These are phyloP conservation scores for Cercospora berteroae DNA, from an alignment of 2,329 filamentous ascomycete genomes.

Conservation along the genomic window DNA sequence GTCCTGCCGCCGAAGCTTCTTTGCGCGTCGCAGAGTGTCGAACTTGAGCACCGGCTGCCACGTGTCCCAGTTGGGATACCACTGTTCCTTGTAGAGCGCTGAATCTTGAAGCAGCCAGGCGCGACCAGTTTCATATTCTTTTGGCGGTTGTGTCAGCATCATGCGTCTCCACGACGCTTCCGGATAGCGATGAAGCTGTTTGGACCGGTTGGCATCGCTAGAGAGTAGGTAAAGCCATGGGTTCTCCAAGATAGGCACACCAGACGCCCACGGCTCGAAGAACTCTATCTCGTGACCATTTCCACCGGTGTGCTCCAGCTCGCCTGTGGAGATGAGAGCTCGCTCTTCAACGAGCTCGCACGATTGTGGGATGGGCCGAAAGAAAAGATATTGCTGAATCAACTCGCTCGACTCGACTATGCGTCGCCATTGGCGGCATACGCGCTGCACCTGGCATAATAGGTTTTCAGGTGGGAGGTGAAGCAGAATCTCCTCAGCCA, in stretches of 20 bases:
- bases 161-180: conserved; percentile 4
- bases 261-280: not conserved
- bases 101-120: not conserved
- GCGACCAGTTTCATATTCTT: not conserved
- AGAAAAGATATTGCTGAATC: conserved; percentile 6
- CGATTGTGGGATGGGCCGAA: not conserved
- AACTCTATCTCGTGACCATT: not conserved
- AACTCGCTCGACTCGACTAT: not conserved
- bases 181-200: not conserved
- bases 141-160: not conserved
- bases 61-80: not conserved
- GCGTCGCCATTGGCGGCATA: conserved; percentile 11
- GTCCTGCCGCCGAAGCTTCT: not conserved
- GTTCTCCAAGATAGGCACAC: not conserved
- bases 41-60: not conserved
- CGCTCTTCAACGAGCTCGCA: not conserved
- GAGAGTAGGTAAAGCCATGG: conserved; percentile 7
- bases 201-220: not conserved
- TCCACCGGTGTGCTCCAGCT: not conserved
- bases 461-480: conserved; percentile 11
- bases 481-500: conserved; percentile 13
- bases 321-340: not conserved
- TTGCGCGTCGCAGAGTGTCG: not conserved
- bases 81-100: too few relatives aligned
- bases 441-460: conserved; percentile 6